Base-by-base conservation (phyloP, 345 rosid species). In the Pugionium cornutum region DNA sequence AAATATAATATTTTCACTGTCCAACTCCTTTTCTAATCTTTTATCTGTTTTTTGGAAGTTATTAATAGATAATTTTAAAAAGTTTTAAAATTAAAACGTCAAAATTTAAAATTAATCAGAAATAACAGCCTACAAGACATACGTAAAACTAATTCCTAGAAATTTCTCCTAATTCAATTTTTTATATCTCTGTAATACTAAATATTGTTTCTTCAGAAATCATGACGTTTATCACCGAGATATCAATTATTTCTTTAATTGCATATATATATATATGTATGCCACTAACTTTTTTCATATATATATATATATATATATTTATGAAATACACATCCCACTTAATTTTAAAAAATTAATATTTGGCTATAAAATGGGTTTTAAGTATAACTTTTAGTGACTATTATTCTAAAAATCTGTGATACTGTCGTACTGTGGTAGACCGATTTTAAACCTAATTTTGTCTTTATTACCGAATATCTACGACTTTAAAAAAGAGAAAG, bases 401-500 rank as follows among this genome's bases (percentile, higher is more conserved):
- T 6, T 39, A 63, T 35, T 64, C 28, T 34, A 50, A 57, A 63
- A 28, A 56, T 50, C 28, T 28, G 53, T 49, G 46, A 48, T 35
- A 49, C 33, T 63, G 64, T 62, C 63, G 25, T 43, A 72, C 30
- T 18, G 43, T 25, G 66, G 66, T 59, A 72, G 76, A 72, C 62
- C 59, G 2, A 25, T 41, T 57, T 44, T 36, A 58, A 36, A 72
- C 76, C 71, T 65, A 72, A 72, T 58, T 65, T 72, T 72, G 71
- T 65, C 76, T 30, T 29, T 43, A 58, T 49, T 51, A 26, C 27
- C 7, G 18, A 55, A 54, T 41, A 55, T 55, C 27, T 47, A 28
- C 27, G 4, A 41, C 52, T 64, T 42, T 0, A 2, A 55, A 39
- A 8, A 56, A 40, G 37, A 34, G 50, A 50, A 58, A 11, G 65